These are phyloP conservation scores for Boletus vermiculosoides DNA, from an alignment of 768 basidiomycete genomes.

Conservation along the genomic window DNA sequence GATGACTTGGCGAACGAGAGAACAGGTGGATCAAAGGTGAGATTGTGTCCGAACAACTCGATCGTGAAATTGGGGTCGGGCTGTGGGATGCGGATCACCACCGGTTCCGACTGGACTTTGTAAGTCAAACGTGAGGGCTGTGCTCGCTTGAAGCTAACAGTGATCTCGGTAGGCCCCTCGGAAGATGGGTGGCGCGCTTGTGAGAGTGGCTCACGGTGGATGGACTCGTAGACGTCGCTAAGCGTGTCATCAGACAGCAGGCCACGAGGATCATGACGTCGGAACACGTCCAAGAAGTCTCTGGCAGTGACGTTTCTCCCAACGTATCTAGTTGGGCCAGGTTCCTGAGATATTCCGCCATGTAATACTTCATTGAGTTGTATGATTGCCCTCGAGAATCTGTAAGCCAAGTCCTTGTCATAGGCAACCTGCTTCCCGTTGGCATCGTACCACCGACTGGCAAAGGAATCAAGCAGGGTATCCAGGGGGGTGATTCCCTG, in stretches of 20 bases:
- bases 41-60: slow-evolving; percentile 82
- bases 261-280: slow-evolving; percentile 68
- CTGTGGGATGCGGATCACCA: slow-evolving; percentile 82
- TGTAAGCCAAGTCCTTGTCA: slow-evolving; percentile 76
- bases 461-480: slow-evolving; percentile 78
- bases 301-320: slow-evolving; percentile 63
- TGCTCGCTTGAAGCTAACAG: slow-evolving; percentile 68
- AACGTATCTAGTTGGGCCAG: slow-evolving; percentile 53
- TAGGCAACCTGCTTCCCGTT: slow-evolving; percentile 77
- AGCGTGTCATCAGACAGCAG: slow-evolving; percentile 75
- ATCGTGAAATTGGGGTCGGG: slow-evolving; percentile 82
- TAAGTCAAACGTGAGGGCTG: slow-evolving; percentile 81
- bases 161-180: slow-evolving; percentile 45
- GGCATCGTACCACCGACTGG: slow-evolving; percentile 86
- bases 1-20: slow-evolving; percentile 76
- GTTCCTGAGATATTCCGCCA: slow-evolving; percentile 61
- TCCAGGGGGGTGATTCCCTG: slow-evolving; percentile 39
- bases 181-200: slow-evolving; percentile 59
- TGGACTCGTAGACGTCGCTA: slow-evolving; percentile 74
- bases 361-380: slow-evolving; percentile 90
- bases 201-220: slow-evolving; percentile 66
- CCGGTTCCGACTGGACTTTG: slow-evolving; percentile 83
- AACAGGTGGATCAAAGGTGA: slow-evolving; percentile 83
- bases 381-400: slow-evolving; percentile 76
- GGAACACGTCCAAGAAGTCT: slow-evolving; percentile 84